Base-by-base conservation (phyloP, 768 basidiomycete genomes). In the Bullera alba region DNA sequence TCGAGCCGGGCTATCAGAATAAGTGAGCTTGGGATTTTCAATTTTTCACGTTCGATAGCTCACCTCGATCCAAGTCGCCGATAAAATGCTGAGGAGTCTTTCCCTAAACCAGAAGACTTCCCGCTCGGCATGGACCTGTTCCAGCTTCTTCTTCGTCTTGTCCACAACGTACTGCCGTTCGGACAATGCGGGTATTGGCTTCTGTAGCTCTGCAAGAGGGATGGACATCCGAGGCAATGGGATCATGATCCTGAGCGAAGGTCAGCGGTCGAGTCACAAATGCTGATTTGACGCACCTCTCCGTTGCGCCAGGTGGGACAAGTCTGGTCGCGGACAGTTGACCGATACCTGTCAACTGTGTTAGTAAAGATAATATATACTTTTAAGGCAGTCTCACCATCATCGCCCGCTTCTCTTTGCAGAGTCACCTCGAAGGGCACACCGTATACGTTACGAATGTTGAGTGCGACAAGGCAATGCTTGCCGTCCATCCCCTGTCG, bases 31-130 rank as follows among this genome's bases (percentile, higher is more conserved):
- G 37, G 25, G 37, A 50, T 21, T 4, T 32, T 35, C 22, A 43
- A 7, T 19, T 21, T n/a, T 25, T n/a, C 19, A 34, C 29, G 10
- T 3, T 8, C 34, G 3, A 21, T 14, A n/a, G 44, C 79, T 51
- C 52, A 89, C 92, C 80, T 97, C 95, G 64, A 79, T 79, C 95
- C 95, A 99, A 16, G 76, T 77, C 8, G 84, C 84, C 12, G 74
- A 76, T 14, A 96, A 68, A 43, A 75, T 73, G 39, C 80, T 80
- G 61, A 97, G 79, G 8, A 99, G 74, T 56, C 84, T 82, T 70
- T 99, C 92, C 29, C 92, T 79, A 69, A 95, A 93, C 95, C 95
- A 99, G 75, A 97, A 99, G 15, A 92, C 68, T 65, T 90, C 86
- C 32, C 82, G 78, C 66, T 89, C 84, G 8, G 76, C 65, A 36